Evolutionary conservation across 1,139 yeast species (phyloP), one percentile per base, ranked within the genome.

Genomic region (Debaryomyces udenii): DNA sequence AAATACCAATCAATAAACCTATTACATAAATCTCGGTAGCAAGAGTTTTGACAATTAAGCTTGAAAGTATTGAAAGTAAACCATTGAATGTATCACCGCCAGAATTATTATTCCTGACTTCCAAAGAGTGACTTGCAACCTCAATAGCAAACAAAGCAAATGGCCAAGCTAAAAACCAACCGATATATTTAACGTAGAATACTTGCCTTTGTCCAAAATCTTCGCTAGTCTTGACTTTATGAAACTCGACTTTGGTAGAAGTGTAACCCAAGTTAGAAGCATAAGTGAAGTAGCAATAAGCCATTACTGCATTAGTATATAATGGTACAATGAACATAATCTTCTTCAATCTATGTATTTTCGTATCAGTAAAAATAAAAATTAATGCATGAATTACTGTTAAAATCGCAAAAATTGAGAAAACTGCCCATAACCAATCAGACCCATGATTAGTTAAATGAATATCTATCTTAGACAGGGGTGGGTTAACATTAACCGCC

Each of bases 241-340:
- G 62, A 58, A 81, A 83, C 53, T 81, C 83, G 31, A 75, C 76
- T 28, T 62, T 64, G 38, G 76, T 68, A 34, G 70, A 71, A 30
- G 86, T 63, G 72, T 78, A 80, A 62, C 90, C 90, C 52, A 83
- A 71, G 56, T 83, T 70, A 20, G 89, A 78, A 40, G 89, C 89
- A 61, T 78, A 66, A 3, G 87, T 78, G 61, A 74, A 83, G 59
- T 82, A 83, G 33, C 80, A 60, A 47, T 72, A 66, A 4, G 83
- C 66, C 61, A 80, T 55, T 40, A 74, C 64, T 35, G 76, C 64
- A 43, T 68, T 59, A n/a, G 78, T 65, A 40, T 70, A 63, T 35
- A 77, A 67, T 15, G 82, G 75, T 41, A 70, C 65, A 46, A 73
- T 62, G 49, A 70, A 69, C 51, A 77, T 68, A 38, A 70, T 57